Base-by-base conservation (phyloP, 108 stramenopile species). In the Stephanodiscus minutulus region DNA sequence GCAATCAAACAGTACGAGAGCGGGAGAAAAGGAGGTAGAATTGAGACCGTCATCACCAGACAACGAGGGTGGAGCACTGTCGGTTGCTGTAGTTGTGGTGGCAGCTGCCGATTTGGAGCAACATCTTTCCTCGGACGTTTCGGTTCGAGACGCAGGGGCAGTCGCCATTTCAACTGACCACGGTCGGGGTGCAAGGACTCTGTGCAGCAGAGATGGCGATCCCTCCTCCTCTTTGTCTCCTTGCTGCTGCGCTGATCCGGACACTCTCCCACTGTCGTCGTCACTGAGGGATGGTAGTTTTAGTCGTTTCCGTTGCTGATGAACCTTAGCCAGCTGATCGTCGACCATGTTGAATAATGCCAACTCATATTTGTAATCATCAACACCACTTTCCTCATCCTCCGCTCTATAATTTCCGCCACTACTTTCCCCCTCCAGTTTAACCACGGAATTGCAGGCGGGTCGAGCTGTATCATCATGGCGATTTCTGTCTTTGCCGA, bases 261-360 rank as follows among this genome's bases (percentile, higher is more conserved):
- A 39, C 7, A 39, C 39, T 39, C 39, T 39, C 39, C 11, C 39
- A 1, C 39, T 39, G 39, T 39, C 3, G 39, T 39, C 39, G 39
- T 39, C 39, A 39, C 39, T 39, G 11, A 11, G 11, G 8, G 7
- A 39, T 39, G 39, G 39, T 11, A 39, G 39, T 39, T 39, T 8
- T 7, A 8, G 39, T 9, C 8, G 39, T 39, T 7, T 39, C 39
- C 39, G 39, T 7, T 39, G 10, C 8, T 39, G 8, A 11, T 39
- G 39, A 39, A 11, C 39, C 1, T 39, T 52, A n/a, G 20, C 24
- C 50, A 52, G 50, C 50, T 52, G 50, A 24, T 52, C 50, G 20
- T 52, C 50, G n/a, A 52, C 13, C 50, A 52, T 49, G 8, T 49
- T 21, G 8, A 49, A 49, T 21, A 52, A 52, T 52, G 50, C 7